These are phyloP conservation scores for Turritis glabra DNA, from an alignment of 345 rosid genomes.

Conservation along the genomic window DNA sequence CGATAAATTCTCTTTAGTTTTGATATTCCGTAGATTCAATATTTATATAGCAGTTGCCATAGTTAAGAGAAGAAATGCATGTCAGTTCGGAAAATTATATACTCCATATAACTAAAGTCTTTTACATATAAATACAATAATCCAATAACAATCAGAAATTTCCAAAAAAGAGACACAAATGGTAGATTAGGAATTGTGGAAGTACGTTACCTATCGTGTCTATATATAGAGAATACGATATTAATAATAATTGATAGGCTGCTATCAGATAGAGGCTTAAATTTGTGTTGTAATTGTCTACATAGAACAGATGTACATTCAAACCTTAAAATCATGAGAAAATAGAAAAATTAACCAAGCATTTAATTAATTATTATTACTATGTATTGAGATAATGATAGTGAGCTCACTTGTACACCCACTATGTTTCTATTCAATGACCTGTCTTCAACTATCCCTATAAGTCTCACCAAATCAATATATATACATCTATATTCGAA, in stretches of 20 bases:
- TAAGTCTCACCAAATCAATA: constrained; percentile 30
- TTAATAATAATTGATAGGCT: constrained; percentile 9
- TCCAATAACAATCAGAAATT: constrained; percentile 13
- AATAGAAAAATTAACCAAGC: constrained; percentile 34
- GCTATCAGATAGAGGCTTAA: constrained; percentile 9
- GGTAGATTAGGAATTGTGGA: constrained; percentile 35
- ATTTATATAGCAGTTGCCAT: not conserved
- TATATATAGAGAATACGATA: not conserved
- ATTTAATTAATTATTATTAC: constrained; percentile 15
- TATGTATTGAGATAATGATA: constrained; percentile 36
- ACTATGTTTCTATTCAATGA: constrained; percentile 36
- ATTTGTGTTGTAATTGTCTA: constrained; percentile 25
- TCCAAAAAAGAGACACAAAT: constrained; percentile 15
- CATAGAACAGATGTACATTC: not conserved
- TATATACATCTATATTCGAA: constrained; percentile 15
- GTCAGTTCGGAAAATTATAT: not conserved
- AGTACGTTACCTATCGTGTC: constrained; percentile 11
- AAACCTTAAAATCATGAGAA: constrained; percentile 42
- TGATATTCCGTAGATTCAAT: not conserved
- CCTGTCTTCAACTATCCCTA: constrained; percentile 37
- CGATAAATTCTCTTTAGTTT: not conserved
- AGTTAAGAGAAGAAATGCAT: not conserved
- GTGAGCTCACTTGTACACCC: constrained; percentile 50
- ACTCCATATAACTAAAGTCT: not conserved
- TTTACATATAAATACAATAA: not conserved